These are phyloP conservation scores for Alternaria tenuissima DNA, from an alignment of 2,329 filamentous ascomycete species.

Conservation along the genomic window DNA sequence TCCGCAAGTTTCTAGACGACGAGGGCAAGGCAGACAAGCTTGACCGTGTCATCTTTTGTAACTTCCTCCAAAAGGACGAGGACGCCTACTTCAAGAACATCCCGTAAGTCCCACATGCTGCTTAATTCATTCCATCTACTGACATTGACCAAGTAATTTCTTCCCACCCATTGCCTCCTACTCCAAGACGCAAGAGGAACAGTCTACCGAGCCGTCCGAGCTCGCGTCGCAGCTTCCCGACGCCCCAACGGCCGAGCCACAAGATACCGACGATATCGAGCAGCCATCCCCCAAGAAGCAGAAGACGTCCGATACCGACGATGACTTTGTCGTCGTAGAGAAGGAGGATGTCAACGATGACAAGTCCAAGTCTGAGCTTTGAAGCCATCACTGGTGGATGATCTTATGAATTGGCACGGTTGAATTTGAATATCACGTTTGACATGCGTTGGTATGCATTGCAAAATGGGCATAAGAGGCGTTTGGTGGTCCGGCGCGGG, in stretches of 20 bases:
- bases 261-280: slow-evolving; percentile 51
- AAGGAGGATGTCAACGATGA: slow-evolving; percentile 36
- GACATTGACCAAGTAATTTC: slow-evolving; percentile 36
- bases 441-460: no score
- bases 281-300: slow-evolving; percentile 56
- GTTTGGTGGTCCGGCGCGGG: neutral
- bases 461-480: neutral
- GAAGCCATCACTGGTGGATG: neutral
- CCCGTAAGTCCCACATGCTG: slow-evolving; percentile 66
- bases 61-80: slow-evolving; percentile 81
- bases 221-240: slow-evolving; percentile 58
- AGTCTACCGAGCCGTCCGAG: slow-evolving; percentile 38
- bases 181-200: slow-evolving; percentile 27
- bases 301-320: slow-evolving; percentile 49
- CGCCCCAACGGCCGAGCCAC: slow-evolving; percentile 57
- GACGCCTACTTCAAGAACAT: slow-evolving; percentile 73
- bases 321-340: slow-evolving; percentile 45
- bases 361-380: slow-evolving; percentile 23
- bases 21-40: slow-evolving; percentile 60
- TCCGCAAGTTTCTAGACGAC: slow-evolving; percentile 63
- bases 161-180: slow-evolving; percentile 44
- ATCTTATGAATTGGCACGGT: no score
- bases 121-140: slow-evolving; percentile 2
- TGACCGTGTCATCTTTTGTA: slow-evolving; percentile 83
- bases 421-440: no score